These are phyloP conservation scores for Protomyces arabidopsidicola DNA, from an alignment of 1,139 yeast species.

Conservation along the genomic window DNA sequence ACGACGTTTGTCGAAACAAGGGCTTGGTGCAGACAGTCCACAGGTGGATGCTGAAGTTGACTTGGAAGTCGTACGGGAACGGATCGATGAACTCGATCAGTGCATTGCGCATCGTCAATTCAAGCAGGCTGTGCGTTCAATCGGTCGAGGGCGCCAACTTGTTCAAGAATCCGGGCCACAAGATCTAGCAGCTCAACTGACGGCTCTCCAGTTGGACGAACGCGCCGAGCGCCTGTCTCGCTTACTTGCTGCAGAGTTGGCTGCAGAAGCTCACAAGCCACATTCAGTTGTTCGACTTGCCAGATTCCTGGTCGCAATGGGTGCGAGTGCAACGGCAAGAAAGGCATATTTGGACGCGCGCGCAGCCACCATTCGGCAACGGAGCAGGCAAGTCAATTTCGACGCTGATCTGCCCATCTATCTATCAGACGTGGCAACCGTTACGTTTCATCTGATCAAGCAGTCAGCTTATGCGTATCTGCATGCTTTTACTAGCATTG, in stretches of 20 bases:
- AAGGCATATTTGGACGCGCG: constrained; percentile 49
- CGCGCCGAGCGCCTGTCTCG: constrained; percentile 37
- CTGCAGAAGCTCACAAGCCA: constrained; percentile 37
- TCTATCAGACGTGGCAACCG: constrained; percentile 56
- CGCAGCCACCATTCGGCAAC: constrained; percentile 42
- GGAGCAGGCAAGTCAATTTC: constrained; percentile 46
- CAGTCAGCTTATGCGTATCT: constrained; percentile 45
- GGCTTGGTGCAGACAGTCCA: constrained; percentile 42
- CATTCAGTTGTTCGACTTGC: constrained; percentile 39
- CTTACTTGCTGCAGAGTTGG: constrained; percentile 38
- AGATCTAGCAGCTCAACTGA: constrained; percentile 26
- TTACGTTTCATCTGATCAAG: constrained; percentile 53
- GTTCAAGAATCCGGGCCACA: constrained; percentile 40
- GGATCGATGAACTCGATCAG: constrained; percentile 63
- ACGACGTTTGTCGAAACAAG: constrained; percentile 11
- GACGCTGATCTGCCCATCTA: constrained; percentile 56
- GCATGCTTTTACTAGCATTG: constrained; percentile 8
- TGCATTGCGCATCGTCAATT: constrained; percentile 59
- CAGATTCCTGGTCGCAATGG: constrained; percentile 44
- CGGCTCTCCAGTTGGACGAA: constrained; percentile 35
- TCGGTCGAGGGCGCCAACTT: constrained; percentile 38
- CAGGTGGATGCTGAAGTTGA: constrained; percentile 36
- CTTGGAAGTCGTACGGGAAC: constrained; percentile 42
- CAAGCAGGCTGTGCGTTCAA: constrained; percentile 52
- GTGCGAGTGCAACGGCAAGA: constrained; percentile 48